Conservation (phyloP, 352 stramenopile genomes). For the Globisporangium alternatum region DNA sequence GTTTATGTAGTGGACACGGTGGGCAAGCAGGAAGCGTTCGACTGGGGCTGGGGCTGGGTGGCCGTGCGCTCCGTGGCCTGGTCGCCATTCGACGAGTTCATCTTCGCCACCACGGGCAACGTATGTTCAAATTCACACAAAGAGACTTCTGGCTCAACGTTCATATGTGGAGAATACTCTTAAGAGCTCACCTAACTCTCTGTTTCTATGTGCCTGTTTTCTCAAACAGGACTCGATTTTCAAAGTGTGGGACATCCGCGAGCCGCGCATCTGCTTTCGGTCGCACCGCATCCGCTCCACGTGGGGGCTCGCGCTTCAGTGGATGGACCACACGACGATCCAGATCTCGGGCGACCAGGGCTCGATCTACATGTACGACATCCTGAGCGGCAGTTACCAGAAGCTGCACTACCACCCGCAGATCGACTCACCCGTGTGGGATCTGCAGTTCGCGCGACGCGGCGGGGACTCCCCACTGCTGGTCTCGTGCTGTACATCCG, state of each 20-base stretch:
- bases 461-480: conserved; percentile 41
- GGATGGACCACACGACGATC: conserved; percentile 72
- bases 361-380: conserved; percentile 74
- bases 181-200: not conserved
- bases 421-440: conserved; percentile 83
- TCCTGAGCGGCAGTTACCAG: conserved; percentile 75
- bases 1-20: conserved; percentile 61
- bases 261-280: conserved; percentile 70
- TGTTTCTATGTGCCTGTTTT: not conserved
- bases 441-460: conserved; percentile 57
- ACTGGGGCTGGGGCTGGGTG: conserved; percentile 83
- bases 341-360: conserved; percentile 82
- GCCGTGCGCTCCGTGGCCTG: conserved; percentile 73
- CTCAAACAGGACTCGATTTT: conserved; percentile 67
- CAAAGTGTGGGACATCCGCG: conserved; percentile 83
- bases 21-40: conserved; percentile 78
- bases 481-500: conserved; percentile 66
- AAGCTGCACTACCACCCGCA: conserved; percentile 83
- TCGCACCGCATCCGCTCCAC: conserved; percentile 82
- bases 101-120: conserved; percentile 87
- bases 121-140: conserved; percentile 25
- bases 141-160: not conserved
- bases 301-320: conserved; percentile 75
- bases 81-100: conserved; percentile 78
- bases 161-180: not conserved